Evolutionary conservation across 768 basidiomycete species (phyloP).

Genomic region (Kwoniella sp.): DNA sequence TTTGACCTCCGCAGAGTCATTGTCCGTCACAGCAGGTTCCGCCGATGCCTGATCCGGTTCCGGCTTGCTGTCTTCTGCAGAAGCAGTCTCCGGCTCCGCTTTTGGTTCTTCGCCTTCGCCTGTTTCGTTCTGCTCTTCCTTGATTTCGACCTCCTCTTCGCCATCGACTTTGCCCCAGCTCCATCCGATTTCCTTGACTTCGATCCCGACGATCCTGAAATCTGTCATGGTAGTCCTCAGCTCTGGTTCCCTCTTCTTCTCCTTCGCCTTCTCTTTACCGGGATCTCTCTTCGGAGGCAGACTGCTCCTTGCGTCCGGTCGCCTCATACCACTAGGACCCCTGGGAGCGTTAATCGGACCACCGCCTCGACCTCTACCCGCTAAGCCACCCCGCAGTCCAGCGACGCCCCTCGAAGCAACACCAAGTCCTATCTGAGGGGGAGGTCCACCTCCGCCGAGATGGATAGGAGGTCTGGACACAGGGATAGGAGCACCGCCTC

Average conservation of each 20-base stretch:
- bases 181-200: conserved; percentile 81
- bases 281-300: conserved; percentile 1
- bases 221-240: conserved; percentile 86
- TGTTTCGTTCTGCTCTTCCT: background rate
- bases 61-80: conserved; percentile 20
- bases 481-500: conserved; percentile 22
- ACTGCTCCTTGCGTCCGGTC: conserved; percentile 10
- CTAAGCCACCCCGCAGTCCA: conserved; percentile 25
- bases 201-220: conserved; percentile 92
- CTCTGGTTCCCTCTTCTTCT: conserved; percentile 46
- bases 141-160: conserved; percentile 27
- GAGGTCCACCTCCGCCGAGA: conserved; percentile 41
- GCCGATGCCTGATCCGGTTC: conserved; percentile 15
- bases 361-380: conserved; percentile 21
- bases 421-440: conserved; percentile 17
- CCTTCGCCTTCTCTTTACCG: conserved; percentile 25
- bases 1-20: conserved; percentile 34
- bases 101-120: background rate
- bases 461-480: conserved; percentile 41
- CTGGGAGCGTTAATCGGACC: conserved; percentile 27
- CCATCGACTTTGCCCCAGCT: conserved; percentile 68
- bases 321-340: conserved; percentile 31
- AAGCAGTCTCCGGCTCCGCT: background rate
- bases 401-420: conserved; percentile 14
- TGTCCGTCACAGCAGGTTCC: conserved; percentile 18